A percentile compares a stretch with the other conserved stretches of the same genome.
These are phyloP conservation scores for Scheffersomyces stipitis DNA, from an alignment of 805 yeast genomes.

Conservation along the genomic window DNA sequence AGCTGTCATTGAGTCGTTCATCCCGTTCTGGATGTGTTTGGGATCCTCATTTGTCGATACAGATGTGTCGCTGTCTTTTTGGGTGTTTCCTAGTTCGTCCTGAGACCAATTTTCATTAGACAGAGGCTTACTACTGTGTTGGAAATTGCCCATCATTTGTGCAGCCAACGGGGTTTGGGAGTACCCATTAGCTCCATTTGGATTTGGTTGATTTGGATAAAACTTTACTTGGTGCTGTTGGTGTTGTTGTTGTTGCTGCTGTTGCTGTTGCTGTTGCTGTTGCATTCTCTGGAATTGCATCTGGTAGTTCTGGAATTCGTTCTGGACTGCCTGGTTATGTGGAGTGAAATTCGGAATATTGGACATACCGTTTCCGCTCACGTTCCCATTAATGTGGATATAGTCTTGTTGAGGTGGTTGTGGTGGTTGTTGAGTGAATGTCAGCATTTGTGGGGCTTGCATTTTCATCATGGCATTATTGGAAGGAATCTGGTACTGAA, in stretches of 20 bases:
- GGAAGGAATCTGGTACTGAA: too few relatives aligned
- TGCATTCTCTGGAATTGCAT: slow-evolving; percentile 27
- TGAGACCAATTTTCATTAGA: slow-evolving; percentile 48
- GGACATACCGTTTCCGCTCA: not conserved
- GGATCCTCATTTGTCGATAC: slow-evolving; percentile 29
- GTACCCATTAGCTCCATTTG: slow-evolving; percentile 1
- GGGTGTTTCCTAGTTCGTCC: slow-evolving; percentile 24
- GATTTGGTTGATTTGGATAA: slow-evolving; percentile 7
- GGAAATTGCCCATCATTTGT: slow-evolving; percentile 16
- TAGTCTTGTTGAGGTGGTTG: slow-evolving; percentile 24
- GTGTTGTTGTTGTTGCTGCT: slow-evolving; percentile 16
- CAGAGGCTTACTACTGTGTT: slow-evolving; percentile 13
- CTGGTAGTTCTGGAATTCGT: slow-evolving; percentile 20
- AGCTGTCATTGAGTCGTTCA: not conserved
- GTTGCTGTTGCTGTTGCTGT: slow-evolving; percentile 23
- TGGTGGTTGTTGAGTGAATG: slow-evolving; percentile 19
- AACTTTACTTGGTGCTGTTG: slow-evolving; percentile 12
- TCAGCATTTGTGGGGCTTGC: slow-evolving; percentile 23
- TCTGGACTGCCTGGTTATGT: slow-evolving; percentile 17
- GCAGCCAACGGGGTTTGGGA: slow-evolving; percentile 3
- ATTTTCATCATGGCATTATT: too few relatives aligned
- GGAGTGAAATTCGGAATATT: slow-evolving; percentile 7
- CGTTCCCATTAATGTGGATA: slow-evolving; percentile 5
- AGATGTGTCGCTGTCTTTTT: slow-evolving; percentile 42
- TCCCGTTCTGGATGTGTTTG: not conserved